Percentiles rank a stretch among this genome's conserved stretches.
These are phyloP conservation scores for Tolypocladium endophyticum DNA, from an alignment of 2,329 filamentous ascomycete genomes.

Conservation along the genomic window DNA sequence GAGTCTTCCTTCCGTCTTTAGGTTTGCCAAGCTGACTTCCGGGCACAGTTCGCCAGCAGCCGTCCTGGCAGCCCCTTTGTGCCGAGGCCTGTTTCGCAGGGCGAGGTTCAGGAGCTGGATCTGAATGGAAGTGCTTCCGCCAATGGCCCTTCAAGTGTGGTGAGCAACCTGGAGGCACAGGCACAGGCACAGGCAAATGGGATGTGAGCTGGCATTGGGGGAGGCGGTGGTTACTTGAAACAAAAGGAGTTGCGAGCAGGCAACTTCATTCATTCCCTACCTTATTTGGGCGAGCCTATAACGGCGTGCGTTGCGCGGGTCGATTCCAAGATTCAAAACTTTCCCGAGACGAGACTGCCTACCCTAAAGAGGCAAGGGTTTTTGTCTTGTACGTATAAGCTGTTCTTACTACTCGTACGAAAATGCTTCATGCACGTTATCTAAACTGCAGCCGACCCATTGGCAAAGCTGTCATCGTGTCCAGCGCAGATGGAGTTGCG, in stretches of 20 bases:
- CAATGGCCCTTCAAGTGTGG: constrained; percentile 6
- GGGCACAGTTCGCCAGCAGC: constrained; percentile 49
- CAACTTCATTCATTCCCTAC: not conserved
- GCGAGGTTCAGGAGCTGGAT: constrained; percentile 3
- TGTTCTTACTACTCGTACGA: not conserved
- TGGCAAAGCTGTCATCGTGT: too few species aligned
- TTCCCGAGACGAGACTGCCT: not conserved
- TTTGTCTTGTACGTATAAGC: not conserved
- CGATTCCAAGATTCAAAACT: not conserved
- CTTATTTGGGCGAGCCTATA: not conserved
- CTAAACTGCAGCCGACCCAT: not conserved
- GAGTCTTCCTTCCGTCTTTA: not conserved
- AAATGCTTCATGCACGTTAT: not conserved
- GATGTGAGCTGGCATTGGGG: constrained; percentile 5
- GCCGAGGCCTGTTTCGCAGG: constrained; percentile 37
- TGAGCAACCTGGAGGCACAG: constrained; percentile 11
- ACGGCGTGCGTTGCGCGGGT: not conserved
- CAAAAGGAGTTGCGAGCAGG: not conserved
- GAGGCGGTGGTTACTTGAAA: not conserved
- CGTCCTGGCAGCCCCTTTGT: constrained; percentile 55
- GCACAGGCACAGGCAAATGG: constrained; percentile 9
- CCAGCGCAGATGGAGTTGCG: not conserved
- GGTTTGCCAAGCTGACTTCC: not conserved
- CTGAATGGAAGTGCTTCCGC: constrained; percentile 4
- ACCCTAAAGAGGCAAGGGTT: not conserved